These are phyloP conservation scores for Chaetoceros muelleri DNA, from an alignment of 108 stramenopile genomes.

Conservation along the genomic window DNA sequence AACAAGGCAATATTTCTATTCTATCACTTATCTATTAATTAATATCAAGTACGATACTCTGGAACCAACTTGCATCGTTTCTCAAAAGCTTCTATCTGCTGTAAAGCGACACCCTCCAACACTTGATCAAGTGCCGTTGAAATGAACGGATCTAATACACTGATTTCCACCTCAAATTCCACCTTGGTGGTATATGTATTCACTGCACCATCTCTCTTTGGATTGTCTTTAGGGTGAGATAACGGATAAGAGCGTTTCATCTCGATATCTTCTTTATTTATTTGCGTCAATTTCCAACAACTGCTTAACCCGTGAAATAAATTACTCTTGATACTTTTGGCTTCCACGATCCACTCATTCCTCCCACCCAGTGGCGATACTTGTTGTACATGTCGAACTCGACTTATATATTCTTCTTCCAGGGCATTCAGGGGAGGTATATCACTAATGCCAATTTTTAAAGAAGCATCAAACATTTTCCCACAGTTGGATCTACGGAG, in stretches of 20 bases:
- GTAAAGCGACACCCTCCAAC: conserved; percentile 40
- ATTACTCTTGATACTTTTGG: conserved; percentile 55
- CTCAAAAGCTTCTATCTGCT: conserved; percentile 60
- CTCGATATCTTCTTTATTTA: conserved; percentile 1
- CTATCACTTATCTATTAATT: too few species aligned
- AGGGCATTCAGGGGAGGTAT: conserved; percentile 20
- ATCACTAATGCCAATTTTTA: conserved; percentile 34
- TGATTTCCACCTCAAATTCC: conserved; percentile 62
- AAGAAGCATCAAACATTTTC: conserved; percentile 46
- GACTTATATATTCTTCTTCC: conserved; percentile 50
- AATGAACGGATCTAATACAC: conserved; percentile 47
- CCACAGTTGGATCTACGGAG: conserved; percentile 30
- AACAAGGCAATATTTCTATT: too few species aligned
- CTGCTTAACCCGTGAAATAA: conserved; percentile 56
- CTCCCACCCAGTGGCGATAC: background rate
- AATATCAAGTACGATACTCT: too few species aligned
- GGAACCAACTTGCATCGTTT: conserved; percentile 37
- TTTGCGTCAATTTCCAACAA: conserved; percentile 35
- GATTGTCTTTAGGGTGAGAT: too few species aligned
- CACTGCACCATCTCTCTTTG: background rate
- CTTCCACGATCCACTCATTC: conserved; percentile 28
- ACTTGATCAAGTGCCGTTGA: conserved; percentile 31
- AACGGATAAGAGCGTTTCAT: background rate
- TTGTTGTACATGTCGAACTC: conserved; percentile 22
- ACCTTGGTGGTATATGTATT: conserved; percentile 19